Evolutionary conservation across 2,329 filamentous ascomycete species (phyloP).

Genomic region (Diaporthe eres): DNA sequence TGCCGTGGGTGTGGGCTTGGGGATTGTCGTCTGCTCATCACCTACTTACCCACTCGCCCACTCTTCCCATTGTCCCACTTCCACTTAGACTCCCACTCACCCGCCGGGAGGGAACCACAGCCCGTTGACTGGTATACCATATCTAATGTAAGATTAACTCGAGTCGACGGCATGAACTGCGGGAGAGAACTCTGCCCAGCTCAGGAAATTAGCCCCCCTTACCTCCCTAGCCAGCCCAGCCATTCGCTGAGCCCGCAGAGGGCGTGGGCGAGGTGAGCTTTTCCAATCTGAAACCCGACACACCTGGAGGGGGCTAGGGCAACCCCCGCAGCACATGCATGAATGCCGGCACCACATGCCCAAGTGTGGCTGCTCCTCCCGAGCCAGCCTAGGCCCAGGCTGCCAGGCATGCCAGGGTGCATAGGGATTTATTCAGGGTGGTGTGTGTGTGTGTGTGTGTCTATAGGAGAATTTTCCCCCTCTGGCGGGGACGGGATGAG

Average conservation of each 20-base stretch:
- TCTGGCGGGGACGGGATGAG: conserved; percentile 4
- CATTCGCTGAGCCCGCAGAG: conserved; percentile 1
- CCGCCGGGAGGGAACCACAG: background rate
- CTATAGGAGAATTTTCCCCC: conserved; percentile 15
- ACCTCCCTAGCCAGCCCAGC: conserved; percentile 26
- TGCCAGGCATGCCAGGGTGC: background rate
- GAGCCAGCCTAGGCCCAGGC: conserved; percentile 13
- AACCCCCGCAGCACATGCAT: conserved; percentile 24
- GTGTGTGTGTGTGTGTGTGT: background rate
- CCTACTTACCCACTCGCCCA: background rate
- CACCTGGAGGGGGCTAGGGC: conserved; percentile 2
- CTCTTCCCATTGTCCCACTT: background rate
- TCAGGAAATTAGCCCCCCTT: conserved; percentile 28
- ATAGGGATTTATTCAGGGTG: background rate
- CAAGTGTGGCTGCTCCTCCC: conserved; percentile 17
- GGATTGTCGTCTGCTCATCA: background rate
- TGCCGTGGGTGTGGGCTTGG: background rate
- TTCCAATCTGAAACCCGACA: conserved; percentile 26
- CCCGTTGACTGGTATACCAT: background rate
- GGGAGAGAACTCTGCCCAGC: background rate
- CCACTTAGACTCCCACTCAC: background rate
- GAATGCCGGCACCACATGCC: conserved; percentile 27
- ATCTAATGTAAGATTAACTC: background rate
- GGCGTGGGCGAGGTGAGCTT: conserved; percentile 23
- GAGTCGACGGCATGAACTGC: conserved; percentile 24